Base-by-base conservation (phyloP, 2,329 filamentous ascomycete species). In the Acarospora socialis region DNA sequence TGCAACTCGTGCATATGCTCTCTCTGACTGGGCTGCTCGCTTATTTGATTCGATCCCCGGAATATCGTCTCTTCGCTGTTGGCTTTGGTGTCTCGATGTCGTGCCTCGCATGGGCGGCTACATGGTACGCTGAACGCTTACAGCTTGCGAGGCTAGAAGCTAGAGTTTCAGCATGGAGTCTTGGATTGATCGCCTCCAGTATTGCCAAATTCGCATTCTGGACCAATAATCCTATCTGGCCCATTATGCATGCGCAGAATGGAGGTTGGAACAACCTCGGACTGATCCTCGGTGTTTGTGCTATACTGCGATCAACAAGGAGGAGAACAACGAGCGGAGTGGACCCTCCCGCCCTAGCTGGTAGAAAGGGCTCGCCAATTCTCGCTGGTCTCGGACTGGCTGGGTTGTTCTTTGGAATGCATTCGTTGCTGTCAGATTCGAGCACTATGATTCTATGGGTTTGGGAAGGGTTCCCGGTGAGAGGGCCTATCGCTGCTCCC, bases 391-490 rank as follows among this genome's bases (percentile, higher is more conserved):
- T 90, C 29, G 83, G 90, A 37, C 56, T 95, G 34, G 84, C 73
- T 15, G 87, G 84, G 18, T 56, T 94, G 5, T 68, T 94, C 49
- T 98, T 98, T 48, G 81, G 71, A 4, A 66, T 95, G 49, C 90
- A 95, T 52, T 94, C 86, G 1, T 65, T 98, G 7, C 68, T 98
- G 7, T 94, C 90, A 0, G 90, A 98, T 52, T 92, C 86, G 0
- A 95, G 90, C 61, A 98, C 90, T 33, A 95, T 98, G 84, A 94
- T 95, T 36, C 68, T 86, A 10, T 98, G 90, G 90, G 83, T 83
- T 3, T 98, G 90, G 90, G 84, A 94, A 46, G 90, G 90, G 5
- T 98, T 81, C 47, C 90, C 90, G 9, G 72, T 95, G 23, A 74
- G 80, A 30, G 90, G 90, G 5, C 90, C 90, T 2, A 72, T 90